Base-by-base conservation (phyloP, 177 flowering plant species). In the Vitis hybrid region DNA sequence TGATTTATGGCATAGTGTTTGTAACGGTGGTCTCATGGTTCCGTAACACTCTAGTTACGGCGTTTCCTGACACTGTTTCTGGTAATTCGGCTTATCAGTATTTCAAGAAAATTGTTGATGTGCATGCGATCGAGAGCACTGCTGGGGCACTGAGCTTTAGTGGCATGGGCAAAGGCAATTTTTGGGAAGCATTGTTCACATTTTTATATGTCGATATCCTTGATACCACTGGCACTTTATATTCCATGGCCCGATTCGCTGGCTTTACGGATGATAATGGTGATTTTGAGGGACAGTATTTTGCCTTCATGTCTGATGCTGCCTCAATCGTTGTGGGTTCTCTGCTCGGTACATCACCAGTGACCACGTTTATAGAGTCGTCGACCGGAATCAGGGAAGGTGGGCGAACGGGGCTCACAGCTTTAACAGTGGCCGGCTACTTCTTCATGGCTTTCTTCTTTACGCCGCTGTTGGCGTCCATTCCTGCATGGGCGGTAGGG, bases 401-500 rank as follows among this genome's bases (percentile, higher is more conserved):
- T 40, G 66, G 99, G 99, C 0, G 98, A 98, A 4, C 49, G 97
- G 99, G 99, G n/a, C 49, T 95, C 30, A 95, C 99, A 70, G 97
- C 98, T 63, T 18, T 93, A 32, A 89, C 97, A 10, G 96, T 79
- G 61, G 91, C 90, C 1, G 86, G 74, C 24, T 93, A 87, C 30
- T 95, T 95, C 66, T 77, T 88, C 55, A 54, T 89, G 68, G 89
- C 98, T 5, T 79, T 95, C 15, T 93, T 95, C 80, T 82, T 95
- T 66, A 93, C 99, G 76, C 99, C 98, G 49, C 52, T 95, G 59
- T 67, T 95, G 75, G 96, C 99, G 11, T 90, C 97, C 18, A 93
- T 93, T 4, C 99, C 99, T 51, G 75, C 98, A 46, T 95, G 99
- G 98, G 99, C 99, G 60, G 97, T 95, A 65, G 99, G 96, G 19